Percentiles rank a stretch among this genome's conserved stretches.
Conservation (phyloP, 2,329 filamentous ascomycete genomes). For the Xylaria sp. region DNA sequence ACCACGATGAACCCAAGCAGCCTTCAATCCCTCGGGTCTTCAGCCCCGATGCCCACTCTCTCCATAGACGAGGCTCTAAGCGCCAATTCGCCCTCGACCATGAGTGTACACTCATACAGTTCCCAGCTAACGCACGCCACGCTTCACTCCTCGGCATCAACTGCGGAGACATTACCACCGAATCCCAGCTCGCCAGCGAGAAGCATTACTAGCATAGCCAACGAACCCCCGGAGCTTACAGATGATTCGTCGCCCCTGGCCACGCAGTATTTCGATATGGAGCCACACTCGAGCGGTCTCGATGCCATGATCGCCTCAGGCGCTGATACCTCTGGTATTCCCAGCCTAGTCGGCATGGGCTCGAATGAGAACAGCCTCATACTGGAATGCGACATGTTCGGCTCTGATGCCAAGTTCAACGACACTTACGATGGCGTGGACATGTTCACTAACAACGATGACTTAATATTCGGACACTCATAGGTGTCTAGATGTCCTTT, state of each 20-base stretch:
- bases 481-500: neutral
- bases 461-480: slow-evolving; percentile 56
- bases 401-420: slow-evolving; percentile 53
- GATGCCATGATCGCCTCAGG: slow-evolving; percentile 41
- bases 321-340: slow-evolving; percentile 39
- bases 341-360: slow-evolving; percentile 42
- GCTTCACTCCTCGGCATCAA: slow-evolving; percentile 46
- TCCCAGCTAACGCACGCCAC: slow-evolving; percentile 47
- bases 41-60: slow-evolving; percentile 48
- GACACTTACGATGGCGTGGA: slow-evolving; percentile 55
- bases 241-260: slow-evolving; percentile 62
- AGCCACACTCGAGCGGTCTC: slow-evolving; percentile 46
- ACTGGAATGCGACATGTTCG: slow-evolving; percentile 55
- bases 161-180: slow-evolving; percentile 38
- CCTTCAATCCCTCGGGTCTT: slow-evolving; percentile 42
- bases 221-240: slow-evolving; percentile 66
- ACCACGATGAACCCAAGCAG: slow-evolving; percentile 46
- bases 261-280: slow-evolving; percentile 55
- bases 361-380: slow-evolving; percentile 54
- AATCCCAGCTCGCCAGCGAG: slow-evolving; percentile 43
- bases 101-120: slow-evolving; percentile 53
- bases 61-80: slow-evolving; percentile 35
- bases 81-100: slow-evolving; percentile 50
- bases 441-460: slow-evolving; percentile 59
- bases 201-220: slow-evolving; percentile 58